A percentile compares a stretch with the other conserved stretches of the same genome.
Evolutionary conservation across 257 asterid species (phyloP).

Genomic region (Anisodus tanguticus): DNA sequence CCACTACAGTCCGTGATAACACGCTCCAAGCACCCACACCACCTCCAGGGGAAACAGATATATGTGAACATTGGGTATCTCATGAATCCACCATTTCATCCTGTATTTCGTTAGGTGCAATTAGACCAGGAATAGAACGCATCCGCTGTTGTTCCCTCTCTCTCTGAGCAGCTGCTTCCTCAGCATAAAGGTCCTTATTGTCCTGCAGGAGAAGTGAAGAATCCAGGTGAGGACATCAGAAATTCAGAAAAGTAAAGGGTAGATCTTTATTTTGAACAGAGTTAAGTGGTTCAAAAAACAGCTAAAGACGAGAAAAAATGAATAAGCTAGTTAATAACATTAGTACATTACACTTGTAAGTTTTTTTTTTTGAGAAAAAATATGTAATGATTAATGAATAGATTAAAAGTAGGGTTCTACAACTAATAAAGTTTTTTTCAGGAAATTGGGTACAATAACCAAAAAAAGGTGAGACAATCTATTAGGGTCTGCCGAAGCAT

Average conservation of each 20-base stretch:
- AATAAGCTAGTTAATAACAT: neutral
- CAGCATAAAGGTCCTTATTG: constrained; percentile 93
- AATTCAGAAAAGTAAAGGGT: neutral
- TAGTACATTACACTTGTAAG: neutral
- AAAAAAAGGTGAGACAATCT: neutral
- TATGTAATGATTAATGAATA: neutral
- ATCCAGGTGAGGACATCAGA: neutral
- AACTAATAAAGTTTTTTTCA: neutral
- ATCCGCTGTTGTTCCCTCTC: constrained; percentile 82
- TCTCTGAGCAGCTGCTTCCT: constrained; percentile 89
- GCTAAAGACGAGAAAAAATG: neutral
- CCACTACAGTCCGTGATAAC: constrained; percentile 9
- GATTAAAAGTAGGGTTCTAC: constrained; percentile 1
- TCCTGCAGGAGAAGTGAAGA: constrained; percentile 53
- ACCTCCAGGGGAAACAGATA: constrained; percentile 29
- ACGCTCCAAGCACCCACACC: constrained; percentile 39
- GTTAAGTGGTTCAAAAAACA: neutral
- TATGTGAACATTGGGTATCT: constrained; percentile 32
- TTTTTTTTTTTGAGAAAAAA: neutral
- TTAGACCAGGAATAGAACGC: constrained; percentile 89
- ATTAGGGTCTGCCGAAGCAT: neutral
- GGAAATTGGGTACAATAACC: neutral
- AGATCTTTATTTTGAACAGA: neutral
- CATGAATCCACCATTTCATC: constrained; percentile 91
- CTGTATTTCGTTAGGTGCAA: constrained; percentile 89